Evolutionary conservation across 805 yeast species (phyloP), one percentile per base, ranked within the genome.

Genomic region (Tetrapisispora iriomotensis): DNA sequence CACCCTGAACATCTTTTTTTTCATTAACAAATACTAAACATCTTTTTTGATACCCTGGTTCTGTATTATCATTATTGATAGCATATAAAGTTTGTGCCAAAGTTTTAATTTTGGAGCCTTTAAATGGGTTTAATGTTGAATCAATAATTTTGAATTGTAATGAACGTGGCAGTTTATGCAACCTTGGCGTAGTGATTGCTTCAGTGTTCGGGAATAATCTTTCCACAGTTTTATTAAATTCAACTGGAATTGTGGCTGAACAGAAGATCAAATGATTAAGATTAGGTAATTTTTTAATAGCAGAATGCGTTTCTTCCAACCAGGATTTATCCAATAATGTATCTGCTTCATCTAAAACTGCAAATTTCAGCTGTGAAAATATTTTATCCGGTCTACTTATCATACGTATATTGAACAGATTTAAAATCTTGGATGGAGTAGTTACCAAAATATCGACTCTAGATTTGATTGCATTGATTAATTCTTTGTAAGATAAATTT

Each of bases 321-420:
- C 87, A 88, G 0, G 92, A 79, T 38, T 75, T 73, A 55, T 88
- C 95, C 77, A 88, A 71, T 40, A 90, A 64, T 0, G 95, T 82
- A 61, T 90, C 98, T 0, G 98, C 97, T 60, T 90, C 98, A 56
- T 90, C 98, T 12, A 83, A 73, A 2, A 84, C 90, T 33, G 82
- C 67, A 51, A 71, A 80, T 21, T 69, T 67, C 5, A 80, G 75
- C 60, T 71, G 46, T 43, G 66, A 51, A 10, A 73, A 44, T 3
- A 63, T 49, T 56, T 61, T 45, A 62, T 70, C 58, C 40, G 73
- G 54, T 32, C 61, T 58, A 17, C 61, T 54, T 1, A 66, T 52
- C 50, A 56, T 56, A 22, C 57, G 46, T 12, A 65, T 63, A 17
- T 57, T 55, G 24, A 51, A 51, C n/a, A 73, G 46, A 1, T 62